Evolutionary conservation across 1,284 basidiomycete genomes (phyloP), one percentile per base, ranked within the genome.

Genomic region (Microbotryum scabiosae): DNA sequence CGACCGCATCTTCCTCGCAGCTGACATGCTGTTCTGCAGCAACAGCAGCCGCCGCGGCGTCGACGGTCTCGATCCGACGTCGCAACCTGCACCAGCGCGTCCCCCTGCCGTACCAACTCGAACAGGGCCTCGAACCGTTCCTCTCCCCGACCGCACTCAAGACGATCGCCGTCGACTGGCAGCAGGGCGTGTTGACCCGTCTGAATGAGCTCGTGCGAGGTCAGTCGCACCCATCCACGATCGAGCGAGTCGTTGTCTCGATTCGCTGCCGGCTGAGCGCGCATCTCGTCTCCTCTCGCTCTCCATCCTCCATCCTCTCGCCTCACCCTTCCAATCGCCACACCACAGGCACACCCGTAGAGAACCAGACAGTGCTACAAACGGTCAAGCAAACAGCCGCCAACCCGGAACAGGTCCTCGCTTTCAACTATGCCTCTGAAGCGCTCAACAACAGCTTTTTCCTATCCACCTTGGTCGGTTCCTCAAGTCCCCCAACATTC

Each of bases 381-480:
- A 86, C 87, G 20, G 82, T 93, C 45, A 82, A 90, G 44, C 80
- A 81, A 55, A 82, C 87, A 5, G 83, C 90, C 1, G 73, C 77
- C 36, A 79, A 85, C 57, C 82, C 82, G 47, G 78, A 81, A 44
- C 78, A 83, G 63, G 81, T 84, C 4, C 77, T 93, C 52, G 84
- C 85, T 44, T 97, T 93, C 78, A 96, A 90, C 77, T 91, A 93
- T 72, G 91, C 92, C 3, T 87, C 87, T 65, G 82, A 90, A 56
- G 90, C 94, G 14, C 79, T 97, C 66, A 98, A 98, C 79, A 97
- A 97, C 75, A 85, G 85, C 71, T 98, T 91, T 81, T 98, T 97
- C 81, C 81, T 98, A 30, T 82, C 87, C 70, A 81, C 80, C 60
- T 79, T 98, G 51, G 89, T 93, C 75, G 63, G 88, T 82, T 51